Conservation (phyloP, 805 yeast genomes). For the Suhomyces xylopsoci region DNA sequence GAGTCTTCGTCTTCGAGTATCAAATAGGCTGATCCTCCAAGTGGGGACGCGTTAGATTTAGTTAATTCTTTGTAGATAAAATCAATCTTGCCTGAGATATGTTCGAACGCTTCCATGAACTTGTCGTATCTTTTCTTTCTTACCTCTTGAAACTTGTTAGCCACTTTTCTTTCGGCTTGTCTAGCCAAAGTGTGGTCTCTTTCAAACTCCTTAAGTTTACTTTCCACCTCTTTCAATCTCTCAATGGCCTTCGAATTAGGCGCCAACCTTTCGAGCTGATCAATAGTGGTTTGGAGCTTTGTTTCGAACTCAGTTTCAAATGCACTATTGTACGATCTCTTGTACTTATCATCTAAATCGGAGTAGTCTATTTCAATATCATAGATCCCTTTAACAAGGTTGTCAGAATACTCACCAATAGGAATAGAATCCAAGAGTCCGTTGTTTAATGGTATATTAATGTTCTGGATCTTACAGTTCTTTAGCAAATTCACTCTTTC, state of each 20-base stretch:
- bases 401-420: conserved; percentile 48
- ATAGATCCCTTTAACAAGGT: conserved; percentile 37
- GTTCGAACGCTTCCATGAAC: conserved; percentile 74
- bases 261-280: conserved; percentile 49
- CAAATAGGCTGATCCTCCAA: conserved; percentile 92
- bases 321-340: conserved; percentile 37
- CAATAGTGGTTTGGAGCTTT: conserved; percentile 29
- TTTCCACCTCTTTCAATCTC: conserved; percentile 66
- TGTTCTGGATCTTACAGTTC: conserved; percentile 71
- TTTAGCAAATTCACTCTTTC: conserved; percentile 60
- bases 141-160: conserved; percentile 55
- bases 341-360: conserved; percentile 41
- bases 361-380: conserved; percentile 56
- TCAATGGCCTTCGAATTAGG: conserved; percentile 85
- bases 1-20: conserved; percentile 86
- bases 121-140: conserved; percentile 55
- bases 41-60: conserved; percentile 61
- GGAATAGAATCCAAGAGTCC: conserved; percentile 64
- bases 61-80: conserved; percentile 83
- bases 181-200: conserved; percentile 62
- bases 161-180: conserved; percentile 53
- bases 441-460: conserved; percentile 57
- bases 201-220: conserved; percentile 57
- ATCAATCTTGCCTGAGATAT: conserved; percentile 70
- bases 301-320: conserved; percentile 37